These are phyloP conservation scores for Macrophomina tecta DNA, from an alignment of 2,329 filamentous ascomycete genomes.

Conservation along the genomic window DNA sequence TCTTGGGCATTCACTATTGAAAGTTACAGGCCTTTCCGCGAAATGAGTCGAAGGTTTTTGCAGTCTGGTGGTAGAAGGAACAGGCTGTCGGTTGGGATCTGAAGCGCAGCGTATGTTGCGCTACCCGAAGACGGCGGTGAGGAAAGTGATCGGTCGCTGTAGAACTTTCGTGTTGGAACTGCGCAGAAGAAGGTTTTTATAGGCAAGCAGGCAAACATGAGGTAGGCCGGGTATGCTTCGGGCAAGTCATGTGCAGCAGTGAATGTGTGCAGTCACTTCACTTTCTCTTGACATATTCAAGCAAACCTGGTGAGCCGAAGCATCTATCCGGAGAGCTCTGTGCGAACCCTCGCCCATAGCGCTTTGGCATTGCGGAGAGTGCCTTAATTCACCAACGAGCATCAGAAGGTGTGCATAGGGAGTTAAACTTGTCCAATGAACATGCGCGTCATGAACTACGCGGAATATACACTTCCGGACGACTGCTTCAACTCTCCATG, in stretches of 20 bases:
- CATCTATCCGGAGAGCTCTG: too few species aligned
- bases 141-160: background rate
- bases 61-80: background rate
- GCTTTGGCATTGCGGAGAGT: too few species aligned
- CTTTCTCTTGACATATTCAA: background rate
- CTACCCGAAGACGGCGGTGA: background rate
- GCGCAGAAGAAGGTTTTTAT: background rate
- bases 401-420: too few species aligned
- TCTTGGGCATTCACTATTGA: background rate
- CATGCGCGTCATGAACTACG: too few species aligned
- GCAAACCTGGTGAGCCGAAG: background rate
- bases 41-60: too few species aligned
- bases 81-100: background rate
- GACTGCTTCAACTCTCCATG: too few species aligned
- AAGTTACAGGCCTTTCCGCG: background rate
- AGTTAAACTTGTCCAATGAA: too few species aligned
- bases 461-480: too few species aligned
- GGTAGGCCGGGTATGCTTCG: background rate
- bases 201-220: background rate
- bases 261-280: background rate
- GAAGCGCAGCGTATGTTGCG: background rate
- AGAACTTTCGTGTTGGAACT: background rate
- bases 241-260: background rate
- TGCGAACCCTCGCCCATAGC: too few species aligned
- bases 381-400: too few species aligned